Evolutionary conservation across 2,329 filamentous ascomycete species (phyloP).

Genomic region (Cladosporium sp.): DNA sequence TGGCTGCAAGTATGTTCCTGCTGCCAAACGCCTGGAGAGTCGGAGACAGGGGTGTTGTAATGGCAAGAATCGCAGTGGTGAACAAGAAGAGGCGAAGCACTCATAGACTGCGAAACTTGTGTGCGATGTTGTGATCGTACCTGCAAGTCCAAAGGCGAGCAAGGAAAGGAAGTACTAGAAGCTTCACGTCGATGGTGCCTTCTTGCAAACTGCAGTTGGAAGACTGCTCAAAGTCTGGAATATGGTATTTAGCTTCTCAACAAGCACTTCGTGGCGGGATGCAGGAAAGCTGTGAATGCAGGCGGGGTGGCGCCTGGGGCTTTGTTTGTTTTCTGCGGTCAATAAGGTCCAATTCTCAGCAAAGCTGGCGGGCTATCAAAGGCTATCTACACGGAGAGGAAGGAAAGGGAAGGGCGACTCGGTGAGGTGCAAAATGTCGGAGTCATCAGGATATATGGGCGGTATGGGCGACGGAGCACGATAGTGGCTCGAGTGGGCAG

Average conservation of each 20-base stretch:
- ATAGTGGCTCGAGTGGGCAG: conserved; percentile 15
- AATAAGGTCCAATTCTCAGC: conserved; percentile 12
- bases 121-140: conserved; percentile 7
- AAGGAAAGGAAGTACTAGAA: background rate
- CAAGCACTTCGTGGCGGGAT: conserved; percentile 15
- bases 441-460: conserved; percentile 13
- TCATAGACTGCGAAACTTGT: background rate
- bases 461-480: conserved; percentile 17
- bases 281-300: conserved; percentile 9
- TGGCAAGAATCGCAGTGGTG: conserved; percentile 29
- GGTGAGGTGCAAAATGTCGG: conserved; percentile 5
- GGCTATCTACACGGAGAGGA: conserved; percentile 22
- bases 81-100: conserved; percentile 25
- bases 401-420: conserved; percentile 4
- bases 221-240: background rate
- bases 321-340: conserved; percentile 17
- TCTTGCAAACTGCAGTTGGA: background rate
- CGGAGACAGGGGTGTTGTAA: conserved; percentile 35
- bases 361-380: conserved; percentile 19
- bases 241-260: conserved; percentile 24
- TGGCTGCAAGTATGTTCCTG: conserved; percentile 42
- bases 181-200: background rate
- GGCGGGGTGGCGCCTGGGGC: conserved; percentile 12
- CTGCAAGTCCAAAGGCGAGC: background rate
- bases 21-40: conserved; percentile 41